Evolutionary conservation across 1,139 yeast genomes (phyloP).

Genomic region (Kodamaea alishanica): DNA sequence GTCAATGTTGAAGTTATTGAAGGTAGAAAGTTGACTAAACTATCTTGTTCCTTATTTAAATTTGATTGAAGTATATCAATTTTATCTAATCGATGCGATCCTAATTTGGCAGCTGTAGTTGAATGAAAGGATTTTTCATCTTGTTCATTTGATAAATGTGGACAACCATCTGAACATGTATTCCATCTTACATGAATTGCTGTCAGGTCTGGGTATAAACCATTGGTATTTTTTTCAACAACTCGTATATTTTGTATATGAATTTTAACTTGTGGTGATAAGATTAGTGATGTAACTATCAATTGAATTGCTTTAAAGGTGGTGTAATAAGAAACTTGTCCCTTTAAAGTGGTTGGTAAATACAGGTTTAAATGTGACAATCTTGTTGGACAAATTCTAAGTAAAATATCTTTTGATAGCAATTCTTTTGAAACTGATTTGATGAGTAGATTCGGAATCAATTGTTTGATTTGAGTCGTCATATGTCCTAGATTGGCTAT

Average conservation of each 20-base stretch:
- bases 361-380: constrained; percentile 45
- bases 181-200: constrained; percentile 60
- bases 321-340: constrained; percentile 55
- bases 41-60: constrained; percentile 8
- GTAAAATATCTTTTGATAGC: constrained; percentile 49
- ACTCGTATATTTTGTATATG: constrained; percentile 48
- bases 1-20: constrained; percentile 24
- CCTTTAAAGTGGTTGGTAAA: constrained; percentile 55
- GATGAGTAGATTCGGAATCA: constrained; percentile 57
- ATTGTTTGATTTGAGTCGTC: constrained; percentile 46
- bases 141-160: constrained; percentile 30
- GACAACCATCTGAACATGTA: constrained; percentile 54
- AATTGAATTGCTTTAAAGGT: constrained; percentile 53
- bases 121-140: constrained; percentile 18
- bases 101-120: constrained; percentile 37
- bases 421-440: constrained; percentile 47
- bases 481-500: constrained; percentile 59
- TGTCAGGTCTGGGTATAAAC: constrained; percentile 42
- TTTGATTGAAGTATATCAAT: constrained; percentile 26
- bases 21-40: constrained; percentile 13
- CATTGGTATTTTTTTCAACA: constrained; percentile 21
- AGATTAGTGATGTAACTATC: constrained; percentile 49
- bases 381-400: constrained; percentile 63
- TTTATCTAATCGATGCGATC: constrained; percentile 40
- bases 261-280: constrained; percentile 47